These are phyloP conservation scores for Saccharomycopsis babjevae DNA, from an alignment of 805 yeast genomes.

Conservation along the genomic window DNA sequence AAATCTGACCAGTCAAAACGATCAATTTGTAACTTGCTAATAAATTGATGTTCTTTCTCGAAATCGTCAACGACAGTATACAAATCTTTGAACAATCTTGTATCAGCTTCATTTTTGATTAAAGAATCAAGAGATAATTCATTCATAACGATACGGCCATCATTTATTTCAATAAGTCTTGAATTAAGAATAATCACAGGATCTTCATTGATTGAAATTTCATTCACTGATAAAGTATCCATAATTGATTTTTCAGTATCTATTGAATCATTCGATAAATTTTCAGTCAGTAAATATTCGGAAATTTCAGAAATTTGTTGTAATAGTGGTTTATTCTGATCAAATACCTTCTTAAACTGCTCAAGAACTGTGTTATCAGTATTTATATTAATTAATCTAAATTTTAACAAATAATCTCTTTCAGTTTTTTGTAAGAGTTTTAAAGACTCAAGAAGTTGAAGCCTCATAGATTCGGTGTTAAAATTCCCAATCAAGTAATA, in stretches of 20 bases:
- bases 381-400: slow-evolving; percentile 30
- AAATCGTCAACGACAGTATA: slow-evolving; percentile 20
- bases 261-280: not conserved
- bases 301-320: not conserved
- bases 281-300: not conserved
- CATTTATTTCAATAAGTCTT: slow-evolving; percentile 33
- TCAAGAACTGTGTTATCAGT: slow-evolving; percentile 18
- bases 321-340: not conserved
- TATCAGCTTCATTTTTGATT: slow-evolving; percentile 36
- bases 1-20: slow-evolving; percentile 37
- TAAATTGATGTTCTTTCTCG: slow-evolving; percentile 20
- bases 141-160: slow-evolving; percentile 20
- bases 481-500: slow-evolving; percentile 50
- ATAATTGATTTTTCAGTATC: slow-evolving; percentile 18
- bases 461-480: slow-evolving; percentile 26
- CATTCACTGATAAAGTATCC: slow-evolving; percentile 10
- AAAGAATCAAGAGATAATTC: slow-evolving; percentile 26
- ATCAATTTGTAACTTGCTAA: slow-evolving; percentile 4
- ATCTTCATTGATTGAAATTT: not conserved
- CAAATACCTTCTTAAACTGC: not conserved
- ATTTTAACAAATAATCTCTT: slow-evolving; percentile 28
- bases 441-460: slow-evolving; percentile 35
- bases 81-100: slow-evolving; percentile 31
- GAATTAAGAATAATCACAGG: slow-evolving; percentile 40
- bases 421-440: slow-evolving; percentile 16